Conservation (phyloP, 306 rosid genomes). For the Boehmeria nivea region DNA sequence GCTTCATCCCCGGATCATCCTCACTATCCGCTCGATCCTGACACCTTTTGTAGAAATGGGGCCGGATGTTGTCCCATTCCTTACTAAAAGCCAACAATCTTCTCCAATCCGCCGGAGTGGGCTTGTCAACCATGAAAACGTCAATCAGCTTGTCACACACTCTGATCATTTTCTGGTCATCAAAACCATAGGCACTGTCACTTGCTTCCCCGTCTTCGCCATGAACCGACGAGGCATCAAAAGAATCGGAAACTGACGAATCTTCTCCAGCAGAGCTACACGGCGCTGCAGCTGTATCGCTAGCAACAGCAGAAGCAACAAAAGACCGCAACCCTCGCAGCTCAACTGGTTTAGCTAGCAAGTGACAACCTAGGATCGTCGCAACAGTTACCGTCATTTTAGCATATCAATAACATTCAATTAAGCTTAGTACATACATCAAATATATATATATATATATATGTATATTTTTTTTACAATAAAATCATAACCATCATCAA, state of each 20-base stretch:
- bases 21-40: slow-evolving; percentile 47
- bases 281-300: slow-evolving; percentile 22
- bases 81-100: slow-evolving; percentile 76
- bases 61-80: slow-evolving; percentile 66
- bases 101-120: slow-evolving; percentile 82
- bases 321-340: slow-evolving; percentile 14
- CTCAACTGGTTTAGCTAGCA: slow-evolving; percentile 27
- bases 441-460: too few relatives aligned
- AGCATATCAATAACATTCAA: too few relatives aligned
- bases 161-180: slow-evolving; percentile 40
- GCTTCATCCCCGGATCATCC: slow-evolving; percentile 61
- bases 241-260: slow-evolving; percentile 20
- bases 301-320: slow-evolving; percentile 25
- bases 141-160: slow-evolving; percentile 85
- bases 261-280: slow-evolving; percentile 26
- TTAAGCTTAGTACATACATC: too few relatives aligned
- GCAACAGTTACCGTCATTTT: slow-evolving; percentile 2
- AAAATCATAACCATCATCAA: too few relatives aligned
- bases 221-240: slow-evolving; percentile 8
- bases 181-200: slow-evolving; percentile 32
- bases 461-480: too few relatives aligned
- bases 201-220: slow-evolving; percentile 15
- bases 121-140: slow-evolving; percentile 86
- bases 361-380: slow-evolving; percentile 31
- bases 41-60: slow-evolving; percentile 64